Evolutionary conservation across 1,284 basidiomycete genomes (phyloP).

Genomic region (Pyrrhoderma noxium): DNA sequence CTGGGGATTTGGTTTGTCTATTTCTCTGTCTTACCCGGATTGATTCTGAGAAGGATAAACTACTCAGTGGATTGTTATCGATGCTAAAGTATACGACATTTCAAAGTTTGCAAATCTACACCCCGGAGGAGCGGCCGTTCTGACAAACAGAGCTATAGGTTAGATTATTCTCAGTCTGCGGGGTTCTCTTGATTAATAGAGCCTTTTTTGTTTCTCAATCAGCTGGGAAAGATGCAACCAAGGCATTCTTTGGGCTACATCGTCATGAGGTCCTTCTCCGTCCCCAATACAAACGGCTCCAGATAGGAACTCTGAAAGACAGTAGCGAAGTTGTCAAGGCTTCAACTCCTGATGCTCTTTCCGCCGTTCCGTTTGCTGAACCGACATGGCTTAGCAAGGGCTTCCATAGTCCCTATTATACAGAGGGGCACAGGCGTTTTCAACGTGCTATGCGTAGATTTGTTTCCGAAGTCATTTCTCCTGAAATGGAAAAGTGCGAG

Average conservation of each 20-base stretch:
- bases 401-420: slow-evolving; percentile 82
- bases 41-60: background rate
- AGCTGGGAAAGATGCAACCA: slow-evolving; percentile 80
- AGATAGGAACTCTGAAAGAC: slow-evolving; percentile 72
- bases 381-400: slow-evolving; percentile 81
- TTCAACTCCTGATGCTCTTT: slow-evolving; percentile 58
- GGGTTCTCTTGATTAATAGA: background rate
- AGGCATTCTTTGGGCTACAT: slow-evolving; percentile 89
- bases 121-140: slow-evolving; percentile 58
- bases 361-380: slow-evolving; percentile 83
- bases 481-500: slow-evolving; percentile 65
- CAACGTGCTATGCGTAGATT: slow-evolving; percentile 60
- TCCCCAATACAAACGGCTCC: slow-evolving; percentile 76
- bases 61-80: slow-evolving; percentile 55
- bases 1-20: slow-evolving; percentile 54
- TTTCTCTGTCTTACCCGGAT: background rate
- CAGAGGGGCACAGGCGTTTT: slow-evolving; percentile 60
- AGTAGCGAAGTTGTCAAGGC: slow-evolving; percentile 57
- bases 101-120: slow-evolving; percentile 57
- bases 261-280: slow-evolving; percentile 79
- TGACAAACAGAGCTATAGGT: slow-evolving; percentile 37
- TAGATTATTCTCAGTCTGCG: slow-evolving; percentile 14
- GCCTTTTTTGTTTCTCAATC: too few relatives aligned
- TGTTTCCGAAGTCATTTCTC: slow-evolving; percentile 53
- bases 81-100: slow-evolving; percentile 62